These are phyloP conservation scores for Trapa incisa DNA, from an alignment of 345 rosid species.

Conservation along the genomic window DNA sequence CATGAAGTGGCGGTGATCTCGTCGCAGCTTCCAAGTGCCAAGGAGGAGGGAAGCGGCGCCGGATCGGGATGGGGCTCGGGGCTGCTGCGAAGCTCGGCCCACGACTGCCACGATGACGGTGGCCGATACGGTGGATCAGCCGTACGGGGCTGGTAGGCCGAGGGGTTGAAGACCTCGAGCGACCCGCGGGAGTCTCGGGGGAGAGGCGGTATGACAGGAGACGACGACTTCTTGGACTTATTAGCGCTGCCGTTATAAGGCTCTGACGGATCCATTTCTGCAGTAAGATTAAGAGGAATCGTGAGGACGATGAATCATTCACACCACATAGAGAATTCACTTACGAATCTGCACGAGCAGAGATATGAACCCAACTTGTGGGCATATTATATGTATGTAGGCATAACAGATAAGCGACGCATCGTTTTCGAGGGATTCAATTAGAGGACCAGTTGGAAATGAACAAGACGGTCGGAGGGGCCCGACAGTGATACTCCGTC, in stretches of 20 bases:
- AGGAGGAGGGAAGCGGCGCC: constrained; percentile 12
- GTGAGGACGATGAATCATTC: background rate
- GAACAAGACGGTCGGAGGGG: background rate
- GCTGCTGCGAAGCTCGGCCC: constrained; percentile 26
- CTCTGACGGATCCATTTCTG: constrained; percentile 9
- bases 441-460: background rate
- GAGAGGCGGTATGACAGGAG: constrained; percentile 10
- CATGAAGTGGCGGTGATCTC: constrained; percentile 67
- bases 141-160: constrained; percentile 37
- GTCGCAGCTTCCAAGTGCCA: constrained; percentile 19
- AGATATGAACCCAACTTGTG: background rate
- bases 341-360: too few relatives aligned
- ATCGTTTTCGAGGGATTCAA: background rate
- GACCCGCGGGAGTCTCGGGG: constrained; percentile 71
- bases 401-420: background rate
- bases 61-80: constrained; percentile 17
- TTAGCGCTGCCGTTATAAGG: background rate
- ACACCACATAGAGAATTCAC: background rate
- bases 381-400: background rate
- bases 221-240: constrained; percentile 3
- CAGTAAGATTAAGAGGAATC: background rate
- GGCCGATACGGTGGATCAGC: constrained; percentile 37
- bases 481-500: background rate
- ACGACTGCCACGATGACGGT: constrained; percentile 38
- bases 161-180: constrained; percentile 77